These are phyloP conservation scores for Aspergillus clavatus DNA, from an alignment of 2,329 filamentous ascomycete genomes.

Conservation along the genomic window DNA sequence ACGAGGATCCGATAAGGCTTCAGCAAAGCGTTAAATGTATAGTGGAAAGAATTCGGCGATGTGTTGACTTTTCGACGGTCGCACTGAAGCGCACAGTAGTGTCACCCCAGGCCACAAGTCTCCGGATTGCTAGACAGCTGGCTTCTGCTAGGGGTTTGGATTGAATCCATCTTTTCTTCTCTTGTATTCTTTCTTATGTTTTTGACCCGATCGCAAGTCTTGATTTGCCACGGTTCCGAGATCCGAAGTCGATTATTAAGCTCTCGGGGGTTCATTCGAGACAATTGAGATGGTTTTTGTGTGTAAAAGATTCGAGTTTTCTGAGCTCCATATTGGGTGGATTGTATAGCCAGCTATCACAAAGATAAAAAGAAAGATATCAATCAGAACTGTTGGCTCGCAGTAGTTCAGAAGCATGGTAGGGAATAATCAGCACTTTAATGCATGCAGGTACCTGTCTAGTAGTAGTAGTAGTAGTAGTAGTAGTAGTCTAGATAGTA, in stretches of 20 bases:
- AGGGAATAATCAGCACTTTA: too few relatives aligned
- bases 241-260: not conserved
- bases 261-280: not conserved
- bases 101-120: not conserved
- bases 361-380: too few relatives aligned
- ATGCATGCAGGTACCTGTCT: too few relatives aligned
- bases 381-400: too few relatives aligned
- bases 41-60: not conserved
- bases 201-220: not conserved
- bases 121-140: not conserved
- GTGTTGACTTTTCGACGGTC: not conserved
- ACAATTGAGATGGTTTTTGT: not conserved
- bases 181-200: not conserved
- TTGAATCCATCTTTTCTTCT: not conserved
- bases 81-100: not conserved
- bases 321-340: too few relatives aligned
- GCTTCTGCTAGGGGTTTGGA: not conserved
- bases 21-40: not conserved
- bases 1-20: not conserved
- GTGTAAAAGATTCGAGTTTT: not conserved
- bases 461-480: too few relatives aligned
- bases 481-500: not conserved
- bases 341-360: too few relatives aligned
- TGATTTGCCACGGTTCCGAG: not conserved
- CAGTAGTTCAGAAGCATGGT: too few relatives aligned